phyloP scores from a whole-genome alignment of 2,329 filamentous ascomycete genomes.

The Epichloe coenophiala region DNA sequence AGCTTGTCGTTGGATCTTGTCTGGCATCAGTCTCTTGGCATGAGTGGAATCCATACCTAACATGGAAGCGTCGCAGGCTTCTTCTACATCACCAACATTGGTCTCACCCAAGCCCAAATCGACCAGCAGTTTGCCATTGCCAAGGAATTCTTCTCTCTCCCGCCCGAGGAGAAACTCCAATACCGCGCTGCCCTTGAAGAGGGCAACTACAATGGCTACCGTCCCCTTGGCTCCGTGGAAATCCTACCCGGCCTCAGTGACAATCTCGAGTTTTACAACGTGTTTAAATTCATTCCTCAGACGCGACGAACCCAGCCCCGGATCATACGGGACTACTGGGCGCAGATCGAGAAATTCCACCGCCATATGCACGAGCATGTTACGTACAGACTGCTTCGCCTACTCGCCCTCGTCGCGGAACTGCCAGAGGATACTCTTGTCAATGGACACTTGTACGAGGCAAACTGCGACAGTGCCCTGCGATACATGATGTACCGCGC shows the following conservation, averaged over 20 bases:
- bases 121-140: conserved; percentile 48
- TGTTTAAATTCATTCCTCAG: conserved; percentile 25
- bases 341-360: conserved; percentile 21
- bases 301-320: conserved; percentile 18
- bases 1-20: no score
- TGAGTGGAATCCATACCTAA: neutral
- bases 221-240: conserved; percentile 28
- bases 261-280: conserved; percentile 27
- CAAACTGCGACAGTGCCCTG: conserved; percentile 40
- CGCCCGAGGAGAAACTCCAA: conserved; percentile 44
- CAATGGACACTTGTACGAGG: conserved; percentile 38
- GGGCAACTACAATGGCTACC: conserved; percentile 44
- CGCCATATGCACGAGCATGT: conserved; percentile 21
- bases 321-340: conserved; percentile 17
- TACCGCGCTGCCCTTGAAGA: conserved; percentile 35
- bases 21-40: neutral
- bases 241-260: conserved; percentile 20
- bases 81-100: conserved; percentile 52
- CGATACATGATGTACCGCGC: conserved; percentile 46
- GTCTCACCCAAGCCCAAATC: conserved; percentile 45
- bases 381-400: conserved; percentile 18
- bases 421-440: conserved; percentile 42
- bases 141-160: conserved; percentile 42
- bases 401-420: conserved; percentile 37
- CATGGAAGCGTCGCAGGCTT: conserved; percentile 23